Evolutionary conservation across 805 yeast species (phyloP).

Genomic region (Millerago galiae): DNA sequence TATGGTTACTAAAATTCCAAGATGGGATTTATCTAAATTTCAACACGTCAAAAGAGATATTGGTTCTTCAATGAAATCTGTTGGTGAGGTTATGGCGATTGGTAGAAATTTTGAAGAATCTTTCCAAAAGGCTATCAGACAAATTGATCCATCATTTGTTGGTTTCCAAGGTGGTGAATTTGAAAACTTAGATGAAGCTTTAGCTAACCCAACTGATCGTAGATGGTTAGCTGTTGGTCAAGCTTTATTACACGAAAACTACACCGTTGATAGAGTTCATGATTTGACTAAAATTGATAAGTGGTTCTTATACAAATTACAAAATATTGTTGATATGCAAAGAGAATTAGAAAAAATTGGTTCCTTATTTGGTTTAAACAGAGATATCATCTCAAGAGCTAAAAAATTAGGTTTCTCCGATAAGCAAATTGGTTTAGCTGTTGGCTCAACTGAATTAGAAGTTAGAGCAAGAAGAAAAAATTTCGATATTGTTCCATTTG

Average conservation of each 20-base stretch:
- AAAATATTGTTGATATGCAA: conserved; percentile 85
- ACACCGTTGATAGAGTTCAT: conserved; percentile 87
- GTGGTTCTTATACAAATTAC: conserved; percentile 91
- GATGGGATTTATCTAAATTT: conserved; percentile 96
- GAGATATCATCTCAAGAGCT: conserved; percentile 68
- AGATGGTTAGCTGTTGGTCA: conserved; percentile 98
- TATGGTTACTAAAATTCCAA: conserved; percentile 94
- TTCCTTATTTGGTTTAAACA: conserved; percentile 51
- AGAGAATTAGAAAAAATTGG: conserved; percentile 65
- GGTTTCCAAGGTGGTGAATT: conserved; percentile 88
- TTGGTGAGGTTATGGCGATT: conserved; percentile 98
- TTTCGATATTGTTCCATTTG: conserved; percentile 82
- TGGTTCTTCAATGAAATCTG: conserved; percentile 97
- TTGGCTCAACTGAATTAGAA: conserved; percentile 67
- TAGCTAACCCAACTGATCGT: conserved; percentile 88
- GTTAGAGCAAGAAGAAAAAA: conserved; percentile 79
- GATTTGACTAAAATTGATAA: conserved; percentile 89
- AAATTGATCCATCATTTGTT: conserved; percentile 82
- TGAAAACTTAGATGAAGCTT: conserved; percentile 70
- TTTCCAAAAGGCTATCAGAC: conserved; percentile 95
- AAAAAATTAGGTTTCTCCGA: conserved; percentile 95
- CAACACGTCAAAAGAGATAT: conserved; percentile 90
- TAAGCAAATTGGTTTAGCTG: conserved; percentile 79
- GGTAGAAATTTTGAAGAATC: conserved; percentile 98
- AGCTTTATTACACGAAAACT: conserved; percentile 86